Evolutionary conservation across 371 early-diverging fungal species (phyloP), one percentile per base, ranked within the genome.

Genomic region (Mucor irregularis): DNA sequence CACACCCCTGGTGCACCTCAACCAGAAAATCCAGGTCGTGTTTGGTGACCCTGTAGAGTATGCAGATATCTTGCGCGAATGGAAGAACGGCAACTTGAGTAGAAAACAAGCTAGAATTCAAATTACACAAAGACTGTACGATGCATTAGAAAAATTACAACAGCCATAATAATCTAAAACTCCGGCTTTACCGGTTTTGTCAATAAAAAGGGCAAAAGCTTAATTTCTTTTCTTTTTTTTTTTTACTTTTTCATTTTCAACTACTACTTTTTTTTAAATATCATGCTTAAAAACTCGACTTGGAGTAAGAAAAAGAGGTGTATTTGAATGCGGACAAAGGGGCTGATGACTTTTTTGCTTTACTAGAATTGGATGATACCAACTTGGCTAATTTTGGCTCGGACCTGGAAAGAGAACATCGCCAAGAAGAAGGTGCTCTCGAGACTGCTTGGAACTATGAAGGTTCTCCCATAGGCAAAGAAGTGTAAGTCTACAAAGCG

Each of bases 31-130:
- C 25, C 78, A 75, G 6, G 47, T 89, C 17, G 80, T 74, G 0
- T 82, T 86, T 64, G 92, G 92, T 28, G 82, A 90, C 16, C 84
- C 85, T 0, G 74, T 92, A 9, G 86, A 89, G 47, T 87, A 88
- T 64, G 49, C 71, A 13, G 72, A 79, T 56, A 66, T 86, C 16
- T 47, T 88, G 39, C 61, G 71, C 21, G 80, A 76, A 21, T 88
- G 87, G 80, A 76, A 62, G 54, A 50, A 66, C 25, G 80, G 78
- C 24, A 69, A 65, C 26, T 40, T 81, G 17, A 51, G 61, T n/a
- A 86, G 82, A 34, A 62, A 73, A 13, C 78, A 80, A 21, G 78
- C 88, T 11, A 68, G 89, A 13, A 78, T 88, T 19, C 60, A 66
- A 37, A 76, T 90, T 17, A 84, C 85, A 3, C 70, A 76, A 17